Base-by-base conservation (phyloP, 768 basidiomycete species). In the Mycena pura region DNA sequence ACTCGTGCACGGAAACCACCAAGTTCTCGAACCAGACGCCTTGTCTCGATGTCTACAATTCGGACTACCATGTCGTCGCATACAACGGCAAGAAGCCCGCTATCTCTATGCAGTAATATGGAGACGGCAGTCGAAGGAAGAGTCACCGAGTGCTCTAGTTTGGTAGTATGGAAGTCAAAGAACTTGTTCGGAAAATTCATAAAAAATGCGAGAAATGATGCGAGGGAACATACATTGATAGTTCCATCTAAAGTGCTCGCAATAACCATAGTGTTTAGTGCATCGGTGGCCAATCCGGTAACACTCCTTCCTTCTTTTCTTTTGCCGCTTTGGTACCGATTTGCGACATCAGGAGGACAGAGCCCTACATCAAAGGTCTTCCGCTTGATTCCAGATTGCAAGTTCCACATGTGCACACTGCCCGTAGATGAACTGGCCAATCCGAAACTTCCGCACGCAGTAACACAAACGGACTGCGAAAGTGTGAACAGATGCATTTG, bases 371-470 rank as follows among this genome's bases (percentile, higher is more conserved):
- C 78, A 72, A 92, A 98, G 2, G 83, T 81, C 75, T 91, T 92
- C 43, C 96, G 83, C 67, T 85, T 84, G 58, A 95, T 84, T 2
- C 97, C 97, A 4, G 92, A 95, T 74, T 99, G 96, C 88, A 99
- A 87, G 72, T 98, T 99, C 91, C 94, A 99, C 89, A 96, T 89
- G 58, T 86, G 74, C 36, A 99, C 90, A 24, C 82, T 82, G 2
- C 93, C 92, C 0, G 86, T 89, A 2, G 92, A 92, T 1, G 91
- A 90, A 24, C 94, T 88, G 4, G 87, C 93, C 11, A 99, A 74
- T 27, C 92, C 93, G 71, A 98, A 99, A 70, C 99, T 99, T 8
- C 97, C 97, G 70, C 97, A 99, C 0, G 93, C 91, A 4, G 95
- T 91, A 19, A 98, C 91, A 63, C 90, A 92, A 17, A 96, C 92